Base-by-base conservation (phyloP, 306 rosid species). In the Echinosophora koreensis region DNA sequence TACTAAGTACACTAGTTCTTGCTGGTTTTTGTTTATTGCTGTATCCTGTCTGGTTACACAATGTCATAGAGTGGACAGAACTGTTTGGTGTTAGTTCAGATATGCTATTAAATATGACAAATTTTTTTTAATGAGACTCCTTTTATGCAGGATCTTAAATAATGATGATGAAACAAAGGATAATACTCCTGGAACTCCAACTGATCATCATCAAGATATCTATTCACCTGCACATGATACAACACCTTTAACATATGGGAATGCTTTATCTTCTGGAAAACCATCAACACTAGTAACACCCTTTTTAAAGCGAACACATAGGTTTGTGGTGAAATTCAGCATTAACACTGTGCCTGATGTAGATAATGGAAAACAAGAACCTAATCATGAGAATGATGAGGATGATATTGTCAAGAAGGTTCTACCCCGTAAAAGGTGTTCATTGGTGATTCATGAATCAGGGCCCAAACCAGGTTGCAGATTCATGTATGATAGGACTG, bases 401-500 rank as follows among this genome's bases (percentile, higher is more conserved):
- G 92, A 90, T 66, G 90, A 84, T 73, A 44, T 92, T 80, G 80
- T 92, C 35, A 86, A 84, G 76, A 92, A 86, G 89, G 86, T 92
- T 81, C 81, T 60, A 58, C 89, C 89, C 15, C 91, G 85, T n/a
- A 67, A 77, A 76, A 82, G 79, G 77, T 95, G 98, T 78, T 92
- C 93, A 51, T 82, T 92, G 88, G 64, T 69, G 76, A 78, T 90
- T 67, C 90, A 84, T 76, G 84, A 82, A 80, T 90, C 93, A 79
- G 93, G 85, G 68, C 96, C 90, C 52, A 88, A 82, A 83, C 78
- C 84, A 35, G 90, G 88, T 71, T 92, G 96, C 80, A 86, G 96
- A 82, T 95, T 92, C 87, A 89, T 95, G 98, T 84, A 88, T 74
- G 96, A 92, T 74, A 84, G 87, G 82, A 82, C 42, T 50, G 96